These are phyloP conservation scores for Neostapfia colusana DNA, from an alignment of 176 grass and related monocot genomes.

Conservation along the genomic window DNA sequence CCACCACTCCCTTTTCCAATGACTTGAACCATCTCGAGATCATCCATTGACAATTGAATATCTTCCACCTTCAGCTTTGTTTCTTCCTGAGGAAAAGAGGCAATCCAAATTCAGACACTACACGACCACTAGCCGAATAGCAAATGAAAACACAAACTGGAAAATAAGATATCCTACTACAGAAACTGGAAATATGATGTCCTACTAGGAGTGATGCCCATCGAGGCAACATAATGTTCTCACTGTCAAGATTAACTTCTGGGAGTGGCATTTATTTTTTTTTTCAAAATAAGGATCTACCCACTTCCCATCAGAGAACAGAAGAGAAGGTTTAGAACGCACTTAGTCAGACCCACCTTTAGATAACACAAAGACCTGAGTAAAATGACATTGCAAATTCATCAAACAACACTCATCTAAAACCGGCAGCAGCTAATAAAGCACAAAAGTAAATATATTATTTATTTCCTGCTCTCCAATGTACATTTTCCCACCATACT, in stretches of 20 bases:
- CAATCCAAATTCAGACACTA: slow-evolving; percentile 19
- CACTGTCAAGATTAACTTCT: not conserved
- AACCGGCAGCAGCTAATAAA: not conserved
- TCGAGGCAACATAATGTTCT: not conserved
- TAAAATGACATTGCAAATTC: not conserved
- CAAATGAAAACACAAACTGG: slow-evolving; percentile 6
- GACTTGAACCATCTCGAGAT: slow-evolving; percentile 92
- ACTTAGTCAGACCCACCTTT: not conserved
- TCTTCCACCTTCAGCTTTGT: slow-evolving; percentile 73
- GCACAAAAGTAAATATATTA: not conserved
- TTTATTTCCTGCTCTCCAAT: not conserved
- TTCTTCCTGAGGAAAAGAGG: slow-evolving; percentile 37
- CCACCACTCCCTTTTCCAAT: slow-evolving; percentile 98
- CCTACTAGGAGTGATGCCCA: not conserved
- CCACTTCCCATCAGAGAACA: not conserved
- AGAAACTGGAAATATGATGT: not conserved
- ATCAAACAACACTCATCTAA: not conserved
- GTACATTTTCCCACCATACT: not conserved
- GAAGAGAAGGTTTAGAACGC: not conserved
- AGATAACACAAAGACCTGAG: not conserved
- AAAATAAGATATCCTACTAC: slow-evolving; percentile 17
- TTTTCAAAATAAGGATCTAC: not conserved
- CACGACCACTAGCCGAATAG: not conserved
- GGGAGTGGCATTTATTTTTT: not conserved
- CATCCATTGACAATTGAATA: slow-evolving; percentile 78